Evolutionary conservation across 139 green algal genomes (phyloP).

Genomic region (Diplosphaera chodatii): DNA sequence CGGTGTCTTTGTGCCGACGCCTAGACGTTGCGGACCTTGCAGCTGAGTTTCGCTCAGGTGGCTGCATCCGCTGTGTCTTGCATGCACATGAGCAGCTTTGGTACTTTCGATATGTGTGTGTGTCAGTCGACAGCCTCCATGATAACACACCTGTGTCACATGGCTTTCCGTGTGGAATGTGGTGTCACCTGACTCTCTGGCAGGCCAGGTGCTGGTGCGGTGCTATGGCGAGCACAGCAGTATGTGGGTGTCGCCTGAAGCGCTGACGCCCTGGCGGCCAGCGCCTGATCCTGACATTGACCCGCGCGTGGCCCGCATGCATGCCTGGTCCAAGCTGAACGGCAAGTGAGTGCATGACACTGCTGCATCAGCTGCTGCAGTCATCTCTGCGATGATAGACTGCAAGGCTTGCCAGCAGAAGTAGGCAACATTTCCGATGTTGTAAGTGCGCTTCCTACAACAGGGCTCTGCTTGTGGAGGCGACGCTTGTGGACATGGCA

Average conservation of each 20-base stretch:
- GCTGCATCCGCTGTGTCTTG: not conserved
- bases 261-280: conserved; percentile 6
- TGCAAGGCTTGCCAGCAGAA: too few relatives aligned
- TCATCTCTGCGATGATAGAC: too few relatives aligned
- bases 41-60: conserved; percentile 28
- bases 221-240: conserved; percentile 58
- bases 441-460: not conserved
- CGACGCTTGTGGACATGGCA: conserved; percentile 24
- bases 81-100: too few relatives aligned
- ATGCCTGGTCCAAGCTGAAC: conserved; percentile 15
- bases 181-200: not conserved
- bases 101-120: too few relatives aligned
- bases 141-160: too few relatives aligned
- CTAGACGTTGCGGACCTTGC: conserved; percentile 39
- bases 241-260: conserved; percentile 34
- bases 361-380: too few relatives aligned
- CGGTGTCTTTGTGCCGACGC: conserved; percentile 29
- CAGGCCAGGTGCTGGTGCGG: conserved; percentile 43
- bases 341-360: too few relatives aligned
- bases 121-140: too few relatives aligned
- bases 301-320: conserved; percentile 6
- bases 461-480: conserved; percentile 23
- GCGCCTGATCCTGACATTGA: not conserved
- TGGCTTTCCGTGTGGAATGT: too few relatives aligned
- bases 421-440: too few relatives aligned